A percentile compares a stretch with the other conserved stretches of the same genome.
These are phyloP conservation scores for Domatiomyces globalis DNA, from an alignment of 2,329 filamentous ascomycete species.

Conservation along the genomic window DNA sequence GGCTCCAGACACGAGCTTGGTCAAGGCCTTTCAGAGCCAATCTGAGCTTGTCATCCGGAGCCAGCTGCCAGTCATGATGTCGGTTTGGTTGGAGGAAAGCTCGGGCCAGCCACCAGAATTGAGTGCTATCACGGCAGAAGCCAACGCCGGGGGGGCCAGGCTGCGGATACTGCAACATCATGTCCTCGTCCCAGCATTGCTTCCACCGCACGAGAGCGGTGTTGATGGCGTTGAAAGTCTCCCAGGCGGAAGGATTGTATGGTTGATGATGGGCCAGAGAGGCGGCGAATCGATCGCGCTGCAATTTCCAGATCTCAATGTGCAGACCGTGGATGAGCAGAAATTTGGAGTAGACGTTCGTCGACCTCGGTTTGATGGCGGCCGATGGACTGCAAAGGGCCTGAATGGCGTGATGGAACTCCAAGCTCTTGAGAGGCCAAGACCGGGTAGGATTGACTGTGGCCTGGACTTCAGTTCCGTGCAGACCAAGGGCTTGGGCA, in stretches of 20 bases:
- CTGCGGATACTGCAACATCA: conserved; percentile 51
- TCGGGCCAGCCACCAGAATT: conserved; percentile 59
- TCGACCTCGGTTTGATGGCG: conserved; percentile 49
- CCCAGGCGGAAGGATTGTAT: conserved; percentile 23
- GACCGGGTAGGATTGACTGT: conserved; percentile 47
- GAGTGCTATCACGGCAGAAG: conserved; percentile 56
- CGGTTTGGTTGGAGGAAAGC: conserved; percentile 48
- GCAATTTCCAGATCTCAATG: conserved; percentile 44
- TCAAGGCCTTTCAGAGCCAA: conserved; percentile 49
- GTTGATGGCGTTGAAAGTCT: conserved; percentile 33
- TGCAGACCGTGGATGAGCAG: conserved; percentile 57
- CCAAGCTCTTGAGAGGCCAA: conserved; percentile 48
- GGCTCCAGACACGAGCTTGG: conserved; percentile 46
- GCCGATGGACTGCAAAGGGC: conserved; percentile 46
- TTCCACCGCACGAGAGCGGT: conserved; percentile 58
- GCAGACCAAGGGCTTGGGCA: conserved; percentile 50
- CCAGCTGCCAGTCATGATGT: conserved; percentile 39
- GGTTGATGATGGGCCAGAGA: no score
- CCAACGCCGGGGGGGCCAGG: conserved; percentile 43
- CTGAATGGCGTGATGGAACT: conserved; percentile 47
- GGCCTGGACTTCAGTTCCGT: conserved; percentile 42
- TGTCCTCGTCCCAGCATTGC: conserved; percentile 55
- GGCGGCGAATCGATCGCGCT: conserved; percentile 36
- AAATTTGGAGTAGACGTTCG: conserved; percentile 61
- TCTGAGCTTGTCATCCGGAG: conserved; percentile 45